phyloP scores from a whole-genome alignment of 305 asterid genomes.

The Stenogyne calaminthoides region DNA sequence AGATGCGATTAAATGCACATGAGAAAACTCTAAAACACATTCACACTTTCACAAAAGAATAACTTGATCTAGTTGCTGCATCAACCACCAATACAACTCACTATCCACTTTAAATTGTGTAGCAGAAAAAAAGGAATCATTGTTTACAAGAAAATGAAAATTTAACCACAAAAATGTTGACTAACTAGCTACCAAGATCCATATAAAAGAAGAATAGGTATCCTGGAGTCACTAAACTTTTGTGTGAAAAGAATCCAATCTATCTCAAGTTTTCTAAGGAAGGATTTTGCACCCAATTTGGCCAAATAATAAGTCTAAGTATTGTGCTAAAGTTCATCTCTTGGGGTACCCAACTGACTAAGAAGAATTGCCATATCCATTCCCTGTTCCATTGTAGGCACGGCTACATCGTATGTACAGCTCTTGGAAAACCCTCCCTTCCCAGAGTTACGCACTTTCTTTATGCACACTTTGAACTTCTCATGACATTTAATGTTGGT shows the following conservation, averaged over 20 bases:
- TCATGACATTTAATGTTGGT: slow-evolving; percentile 81
- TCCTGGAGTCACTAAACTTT: background rate
- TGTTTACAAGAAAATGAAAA: background rate
- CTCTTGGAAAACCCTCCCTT: slow-evolving; percentile 71
- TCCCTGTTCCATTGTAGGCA: slow-evolving; percentile 94
- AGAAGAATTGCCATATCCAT: slow-evolving; percentile 93
- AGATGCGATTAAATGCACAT: no score
- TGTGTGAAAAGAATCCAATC: background rate
- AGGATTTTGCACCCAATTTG: background rate
- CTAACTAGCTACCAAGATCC: background rate
- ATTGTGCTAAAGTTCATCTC: slow-evolving; percentile 45
- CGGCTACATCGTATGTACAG: slow-evolving; percentile 77
- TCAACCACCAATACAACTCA: background rate
- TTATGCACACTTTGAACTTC: slow-evolving; percentile 92
- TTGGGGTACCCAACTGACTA: slow-evolving; percentile 78
- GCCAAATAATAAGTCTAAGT: background rate
- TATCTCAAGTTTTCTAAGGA: background rate
- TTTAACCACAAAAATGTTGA: background rate
- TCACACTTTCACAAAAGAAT: no score
- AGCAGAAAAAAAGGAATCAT: background rate
- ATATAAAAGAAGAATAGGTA: background rate
- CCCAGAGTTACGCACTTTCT: slow-evolving; percentile 80
- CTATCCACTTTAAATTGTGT: background rate
- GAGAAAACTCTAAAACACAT: no score
- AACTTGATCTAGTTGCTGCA: no score